These are phyloP conservation scores for Aspergillus fumigatiaffinis DNA, from an alignment of 2,329 filamentous ascomycete genomes.

Conservation along the genomic window DNA sequence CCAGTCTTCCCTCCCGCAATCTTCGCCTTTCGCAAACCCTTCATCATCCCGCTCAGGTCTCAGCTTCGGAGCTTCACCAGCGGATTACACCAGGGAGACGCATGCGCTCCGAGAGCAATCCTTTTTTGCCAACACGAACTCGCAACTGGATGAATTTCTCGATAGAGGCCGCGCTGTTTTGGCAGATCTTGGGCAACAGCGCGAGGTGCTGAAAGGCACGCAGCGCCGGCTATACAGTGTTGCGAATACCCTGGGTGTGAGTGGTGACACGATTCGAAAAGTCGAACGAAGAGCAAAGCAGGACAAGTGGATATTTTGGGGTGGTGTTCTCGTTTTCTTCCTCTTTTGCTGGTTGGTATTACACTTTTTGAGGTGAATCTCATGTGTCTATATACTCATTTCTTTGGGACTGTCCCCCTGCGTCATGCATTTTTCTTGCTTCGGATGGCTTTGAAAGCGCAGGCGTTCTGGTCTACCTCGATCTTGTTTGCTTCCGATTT, in stretches of 20 bases:
- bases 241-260: conserved; percentile 88
- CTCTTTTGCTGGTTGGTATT: conserved; percentile 87
- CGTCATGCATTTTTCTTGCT: conserved; percentile 10
- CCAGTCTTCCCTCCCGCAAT: conserved; percentile 48
- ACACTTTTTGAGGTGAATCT: conserved; percentile 69
- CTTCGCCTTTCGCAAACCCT: conserved; percentile 40
- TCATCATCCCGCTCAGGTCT: conserved; percentile 36
- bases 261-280: conserved; percentile 95
- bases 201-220: conserved; percentile 91
- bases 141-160: conserved; percentile 88
- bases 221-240: conserved; percentile 88
- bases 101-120: conserved; percentile 86
- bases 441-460: conserved; percentile 24
- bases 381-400: conserved; percentile 1
- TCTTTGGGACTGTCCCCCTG: not conserved
- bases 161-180: conserved; percentile 87
- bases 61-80: conserved; percentile 43
- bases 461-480: conserved; percentile 22
- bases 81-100: conserved; percentile 66
- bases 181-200: conserved; percentile 81
- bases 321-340: conserved; percentile 80
- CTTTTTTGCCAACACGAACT: conserved; percentile 78
- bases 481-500: conserved; percentile 3
- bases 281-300: conserved; percentile 86
- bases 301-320: conserved; percentile 98